A percentile compares a stretch with the other conserved stretches of the same genome.
Conservation (phyloP, 495 filamentous ascomycete genomes). For the Niebla homalea region DNA sequence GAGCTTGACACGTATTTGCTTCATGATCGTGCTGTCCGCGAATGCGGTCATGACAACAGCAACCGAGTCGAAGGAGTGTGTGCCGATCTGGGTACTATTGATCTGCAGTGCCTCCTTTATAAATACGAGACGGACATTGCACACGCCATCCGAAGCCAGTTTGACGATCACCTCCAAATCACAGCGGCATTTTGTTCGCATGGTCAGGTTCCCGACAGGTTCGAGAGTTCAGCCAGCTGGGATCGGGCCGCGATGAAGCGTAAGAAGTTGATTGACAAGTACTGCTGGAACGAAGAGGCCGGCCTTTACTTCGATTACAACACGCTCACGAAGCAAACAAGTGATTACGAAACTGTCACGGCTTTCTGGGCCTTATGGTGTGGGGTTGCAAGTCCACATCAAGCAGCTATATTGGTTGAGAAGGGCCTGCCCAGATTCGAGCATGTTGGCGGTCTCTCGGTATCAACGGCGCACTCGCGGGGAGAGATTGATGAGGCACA, state of each 20-base stretch:
- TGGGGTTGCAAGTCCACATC: slow-evolving; percentile 62
- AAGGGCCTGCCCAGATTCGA: slow-evolving; percentile 76
- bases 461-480: slow-evolving; percentile 74
- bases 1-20: slow-evolving; percentile 89
- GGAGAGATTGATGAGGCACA: slow-evolving; percentile 65
- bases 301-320: slow-evolving; percentile 98
- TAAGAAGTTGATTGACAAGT: slow-evolving; percentile 70
- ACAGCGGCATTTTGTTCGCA: slow-evolving; percentile 62
- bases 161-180: slow-evolving; percentile 64
- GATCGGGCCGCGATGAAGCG: slow-evolving; percentile 71
- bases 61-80: slow-evolving; percentile 83
- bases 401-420: slow-evolving; percentile 63
- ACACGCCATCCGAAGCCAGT: slow-evolving; percentile 64
- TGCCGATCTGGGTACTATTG: slow-evolving; percentile 82
- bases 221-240: slow-evolving; percentile 76
- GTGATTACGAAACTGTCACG: slow-evolving; percentile 71
- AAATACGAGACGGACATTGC: slow-evolving; percentile 93
- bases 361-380: slow-evolving; percentile 98
- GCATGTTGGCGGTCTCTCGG: slow-evolving; percentile 73
- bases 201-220: slow-evolving; percentile 40
- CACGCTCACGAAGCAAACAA: slow-evolving; percentile 63
- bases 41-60: slow-evolving; percentile 93
- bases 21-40: slow-evolving; percentile 86
- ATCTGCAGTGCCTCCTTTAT: slow-evolving; percentile 85
- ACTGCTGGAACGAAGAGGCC: slow-evolving; percentile 76